Conservation (phyloP, 1,284 basidiomycete species). For the Rhodotorula sp. region DNA sequence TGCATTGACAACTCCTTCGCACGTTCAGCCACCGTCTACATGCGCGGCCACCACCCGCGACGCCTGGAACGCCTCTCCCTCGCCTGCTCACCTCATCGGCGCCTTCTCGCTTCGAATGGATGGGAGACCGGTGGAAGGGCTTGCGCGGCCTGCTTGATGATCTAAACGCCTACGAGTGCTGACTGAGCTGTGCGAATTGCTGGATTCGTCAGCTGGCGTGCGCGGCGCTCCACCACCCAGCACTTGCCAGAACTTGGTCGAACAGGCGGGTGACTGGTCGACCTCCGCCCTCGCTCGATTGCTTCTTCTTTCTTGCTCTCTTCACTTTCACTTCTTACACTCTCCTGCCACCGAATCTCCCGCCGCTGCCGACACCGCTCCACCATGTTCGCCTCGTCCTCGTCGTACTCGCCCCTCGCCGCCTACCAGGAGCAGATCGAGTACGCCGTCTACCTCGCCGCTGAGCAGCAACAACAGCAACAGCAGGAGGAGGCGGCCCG, state of each 20-base stretch:
- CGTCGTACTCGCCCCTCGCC: neutral
- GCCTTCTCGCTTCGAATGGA: too few species aligned
- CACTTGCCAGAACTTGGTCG: too few species aligned
- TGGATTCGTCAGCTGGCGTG: neutral
- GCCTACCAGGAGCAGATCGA: neutral
- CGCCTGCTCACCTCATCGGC: too few species aligned
- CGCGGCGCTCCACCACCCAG: too few species aligned
- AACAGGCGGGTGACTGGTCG: neutral
- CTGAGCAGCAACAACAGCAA: slow-evolving; percentile 1
- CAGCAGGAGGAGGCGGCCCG: slow-evolving; percentile 4
- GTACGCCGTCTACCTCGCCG: neutral
- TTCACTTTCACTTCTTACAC: neutral
- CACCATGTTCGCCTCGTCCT: slow-evolving; percentile 14
- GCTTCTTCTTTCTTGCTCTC: neutral
- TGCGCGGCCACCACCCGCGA: neutral
- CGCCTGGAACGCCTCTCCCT: too few species aligned
- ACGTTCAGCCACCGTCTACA: neutral
- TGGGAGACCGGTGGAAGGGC: neutral
- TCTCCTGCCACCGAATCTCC: neutral
- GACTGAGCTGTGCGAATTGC: too few species aligned
- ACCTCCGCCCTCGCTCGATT: neutral
- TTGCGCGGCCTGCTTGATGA: neutral
- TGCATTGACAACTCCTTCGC: neutral
- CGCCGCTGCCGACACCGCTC: too few species aligned
- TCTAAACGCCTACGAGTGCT: too few species aligned